Percentiles rank a stretch among this genome's conserved stretches.
phyloP scores from a whole-genome alignment of 371 early-diverging fungal species.

The Syncephalastrum sp. region DNA sequence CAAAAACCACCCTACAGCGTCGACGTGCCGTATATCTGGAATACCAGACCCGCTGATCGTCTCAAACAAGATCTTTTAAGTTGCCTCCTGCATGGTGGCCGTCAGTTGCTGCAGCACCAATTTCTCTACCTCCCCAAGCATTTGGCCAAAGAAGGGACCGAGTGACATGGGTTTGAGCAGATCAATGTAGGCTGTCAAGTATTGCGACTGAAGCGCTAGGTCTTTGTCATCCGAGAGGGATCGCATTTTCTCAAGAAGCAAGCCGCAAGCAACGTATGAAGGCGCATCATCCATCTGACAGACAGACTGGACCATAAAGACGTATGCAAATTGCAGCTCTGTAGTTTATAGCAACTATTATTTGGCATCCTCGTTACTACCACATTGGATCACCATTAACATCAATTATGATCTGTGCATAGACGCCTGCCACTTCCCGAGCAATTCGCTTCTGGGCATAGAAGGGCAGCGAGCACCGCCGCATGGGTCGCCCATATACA shows the following conservation, averaged over 20 bases:
- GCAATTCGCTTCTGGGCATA: conserved; percentile 47
- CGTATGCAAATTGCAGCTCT: conserved; percentile 60
- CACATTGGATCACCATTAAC: conserved; percentile 21
- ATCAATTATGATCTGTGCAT: conserved; percentile 47
- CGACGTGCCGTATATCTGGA: conserved; percentile 47
- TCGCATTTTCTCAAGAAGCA: conserved; percentile 40
- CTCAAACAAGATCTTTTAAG: conserved; percentile 45
- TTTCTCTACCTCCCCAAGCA: conserved; percentile 21
- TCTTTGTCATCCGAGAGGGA: conserved; percentile 21
- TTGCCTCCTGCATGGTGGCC: conserved; percentile 24
- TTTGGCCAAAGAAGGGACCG: conserved; percentile 45
- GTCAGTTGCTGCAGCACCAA: conserved; percentile 26
- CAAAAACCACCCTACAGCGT: conserved; percentile 52
- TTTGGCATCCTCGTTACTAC: neutral
- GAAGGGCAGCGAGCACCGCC: conserved; percentile 53
- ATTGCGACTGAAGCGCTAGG: conserved; percentile 26
- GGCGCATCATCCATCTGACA: conserved; percentile 61
- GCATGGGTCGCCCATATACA: conserved; percentile 67
- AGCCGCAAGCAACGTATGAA: conserved; percentile 59
- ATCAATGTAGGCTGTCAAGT: conserved; percentile 37
- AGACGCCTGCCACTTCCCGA: conserved; percentile 45
- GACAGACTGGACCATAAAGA: conserved; percentile 53
- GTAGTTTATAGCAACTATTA: neutral
- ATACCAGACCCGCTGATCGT: conserved; percentile 49
- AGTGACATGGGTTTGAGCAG: conserved; percentile 45